Percentiles rank a stretch among this genome's conserved stretches.
phyloP scores from a whole-genome alignment of 352 stramenopile species.

The Phytophthora melonis region DNA sequence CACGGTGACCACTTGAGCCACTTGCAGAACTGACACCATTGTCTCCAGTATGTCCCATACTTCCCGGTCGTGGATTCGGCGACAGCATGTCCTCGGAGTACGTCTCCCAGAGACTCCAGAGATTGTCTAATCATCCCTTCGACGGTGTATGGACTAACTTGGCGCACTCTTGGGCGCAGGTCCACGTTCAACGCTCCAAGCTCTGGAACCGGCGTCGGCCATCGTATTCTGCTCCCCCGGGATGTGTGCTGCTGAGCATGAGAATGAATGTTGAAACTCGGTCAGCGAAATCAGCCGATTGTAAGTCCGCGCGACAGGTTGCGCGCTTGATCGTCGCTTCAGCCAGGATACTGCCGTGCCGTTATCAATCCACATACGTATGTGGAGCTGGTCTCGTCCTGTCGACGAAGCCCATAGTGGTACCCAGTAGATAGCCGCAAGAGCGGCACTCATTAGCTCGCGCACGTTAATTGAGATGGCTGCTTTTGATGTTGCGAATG shows the following conservation, averaged over 20 bases:
- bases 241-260: background rate
- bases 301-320: background rate
- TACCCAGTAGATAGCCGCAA: conserved; percentile 4
- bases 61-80: background rate
- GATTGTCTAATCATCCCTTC: too few relatives aligned
- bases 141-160: too few relatives aligned
- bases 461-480: conserved; percentile 11
- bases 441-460: conserved; percentile 6
- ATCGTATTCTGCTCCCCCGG: conserved; percentile 5
- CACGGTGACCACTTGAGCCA: background rate
- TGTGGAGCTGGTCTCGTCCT: background rate
- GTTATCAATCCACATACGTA: conserved; percentile 7
- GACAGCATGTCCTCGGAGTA: conserved; percentile 1
- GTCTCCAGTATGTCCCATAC: background rate
- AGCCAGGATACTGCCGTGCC: conserved; percentile 1
- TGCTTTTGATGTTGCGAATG: background rate
- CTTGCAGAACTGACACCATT: conserved; percentile 4
- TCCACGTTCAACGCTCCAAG: conserved; percentile 3
- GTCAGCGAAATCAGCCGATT: background rate
- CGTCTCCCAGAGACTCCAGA: conserved; percentile 11
- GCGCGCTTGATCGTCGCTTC: background rate
- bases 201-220: conserved; percentile 10
- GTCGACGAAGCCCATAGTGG: background rate
- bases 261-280: background rate
- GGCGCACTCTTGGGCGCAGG: too few relatives aligned